Evolutionary conservation across 257 asterid species (phyloP), one percentile per base, ranked within the genome.

Genomic region (Ilex asprella): DNA sequence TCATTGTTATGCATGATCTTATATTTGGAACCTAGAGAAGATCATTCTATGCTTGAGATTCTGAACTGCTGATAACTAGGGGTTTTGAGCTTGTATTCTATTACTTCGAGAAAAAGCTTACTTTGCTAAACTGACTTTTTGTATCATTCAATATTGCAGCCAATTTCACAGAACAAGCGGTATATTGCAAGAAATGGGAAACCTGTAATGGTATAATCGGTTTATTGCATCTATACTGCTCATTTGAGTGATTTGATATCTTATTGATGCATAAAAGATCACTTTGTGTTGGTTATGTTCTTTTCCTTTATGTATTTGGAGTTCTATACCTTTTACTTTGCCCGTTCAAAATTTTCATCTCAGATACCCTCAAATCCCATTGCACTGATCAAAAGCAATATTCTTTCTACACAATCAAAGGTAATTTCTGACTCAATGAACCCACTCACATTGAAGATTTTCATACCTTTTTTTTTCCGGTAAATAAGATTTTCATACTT

Each of bases 351-450:
- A 5, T 46, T 64, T 21, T 35, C 63, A 57, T 73, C 64, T 75
- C 94, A 91, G 98, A 53, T 91, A 75, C 98, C 98, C 53, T 79
- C 95, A 65, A 75, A 82, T 71, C 98, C 96, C 29, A 15, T 88
- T 70, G 81, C 80, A 31, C 76, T 91, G 62, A 55, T 88, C 82
- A 73, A 71, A 68, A 88, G 92, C 82, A 88, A 76, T 69, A 69
- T 91, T 72, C 91, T 91, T 68, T 82, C 95, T 50, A 72, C 83
- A 15, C 76, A 86, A 39, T 72, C 98, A 63, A 91, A 91, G 94
- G 98, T 88, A 79, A 31, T 70, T 67, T 41, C 56, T 10, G 13
- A 14, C 52, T 14, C 8, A 1, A 35, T 8, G 27, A 21, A 21
- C 27, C 27, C 27, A 21, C 27, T 21, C 27, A 21, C 27, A 21